Evolutionary conservation across 2,329 filamentous ascomycete species (phyloP), one percentile per base, ranked within the genome.

Genomic region (Pseudophaeomoniella oleicola): DNA sequence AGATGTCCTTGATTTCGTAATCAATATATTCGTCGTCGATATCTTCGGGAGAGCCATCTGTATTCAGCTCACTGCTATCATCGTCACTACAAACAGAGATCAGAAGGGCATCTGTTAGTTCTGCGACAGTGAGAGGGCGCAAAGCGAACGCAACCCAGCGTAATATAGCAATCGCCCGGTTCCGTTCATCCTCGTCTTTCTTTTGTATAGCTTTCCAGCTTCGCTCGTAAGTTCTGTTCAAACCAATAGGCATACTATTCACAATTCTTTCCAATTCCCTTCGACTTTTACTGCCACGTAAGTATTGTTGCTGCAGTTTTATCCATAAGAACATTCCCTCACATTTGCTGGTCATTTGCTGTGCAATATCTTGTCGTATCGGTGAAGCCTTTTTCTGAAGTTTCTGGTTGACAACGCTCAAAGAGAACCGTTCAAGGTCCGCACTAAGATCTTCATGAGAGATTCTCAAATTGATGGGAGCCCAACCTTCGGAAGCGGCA

Each of bases 291-390:
- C 31, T 16, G 10, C 31, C 31, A 10, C 31, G 31, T 16, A 33
- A 33, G 11, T 15, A 14, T 10, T 33, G 10, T 15, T 33, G 31
- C 15, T 33, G 31, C 15, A 33, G 10, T 14, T 33, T 33, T 10
- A 33, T 33, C 31, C 31, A 33, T 33, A 33, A 14, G 31, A 33
- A 33, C 31, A 33, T 33, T 10, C 31, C 31, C 31, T 33, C 10
- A 15, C 31, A 33, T 14, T 33, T 33, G 10, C 15, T 15, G 10
- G 31, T 14, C 31, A 33, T 33, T 10, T 33, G 31, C 15, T 11
- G 10, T 16, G 31, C 31, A 11, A 33, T 11, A 10, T 33, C 31
- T 10, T 33, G 31, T 16, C 15, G 10, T 11, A 33, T 10, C 10
- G 14, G 15, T 15, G 10, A 11, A 33, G 10, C 31, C 14, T 33